These are phyloP conservation scores for Tylopilus vinaceipallidus DNA, from an alignment of 768 basidiomycete species.

Conservation along the genomic window DNA sequence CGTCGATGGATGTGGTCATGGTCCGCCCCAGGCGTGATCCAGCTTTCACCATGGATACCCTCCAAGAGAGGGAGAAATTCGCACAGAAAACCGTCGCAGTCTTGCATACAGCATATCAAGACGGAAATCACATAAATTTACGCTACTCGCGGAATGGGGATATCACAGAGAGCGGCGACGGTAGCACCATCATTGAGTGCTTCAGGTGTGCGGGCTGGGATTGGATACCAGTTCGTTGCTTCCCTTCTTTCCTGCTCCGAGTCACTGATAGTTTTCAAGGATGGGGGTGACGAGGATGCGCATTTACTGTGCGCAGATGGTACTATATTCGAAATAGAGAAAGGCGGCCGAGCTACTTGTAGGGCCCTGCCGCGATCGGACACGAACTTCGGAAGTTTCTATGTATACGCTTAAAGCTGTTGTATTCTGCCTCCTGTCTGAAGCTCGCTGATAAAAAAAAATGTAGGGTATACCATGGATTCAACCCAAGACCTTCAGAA, in stretches of 20 bases:
- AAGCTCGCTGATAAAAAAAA: neutral
- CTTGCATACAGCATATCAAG: constrained; percentile 68
- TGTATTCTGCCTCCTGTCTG: constrained; percentile 1
- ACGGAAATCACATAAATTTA: constrained; percentile 68
- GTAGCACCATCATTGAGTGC: constrained; percentile 69
- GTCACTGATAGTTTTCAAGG: constrained; percentile 38
- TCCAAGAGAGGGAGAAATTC: constrained; percentile 47
- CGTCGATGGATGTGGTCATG: constrained; percentile 70
- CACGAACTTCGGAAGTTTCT: constrained; percentile 35
- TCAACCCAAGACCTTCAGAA: constrained; percentile 47
- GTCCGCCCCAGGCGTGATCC: constrained; percentile 71
- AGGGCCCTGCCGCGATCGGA: constrained; percentile 37
- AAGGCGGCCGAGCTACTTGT: constrained; percentile 57
- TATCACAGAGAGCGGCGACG: constrained; percentile 40
- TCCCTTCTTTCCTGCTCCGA: constrained; percentile 1
- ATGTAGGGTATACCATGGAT: constrained; percentile 6
- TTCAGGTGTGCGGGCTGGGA: constrained; percentile 78
- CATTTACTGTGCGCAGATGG: constrained; percentile 84
- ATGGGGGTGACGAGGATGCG: constrained; percentile 54
- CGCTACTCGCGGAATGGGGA: constrained; percentile 49
- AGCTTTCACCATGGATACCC: constrained; percentile 38
- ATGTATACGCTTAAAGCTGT: constrained; percentile 43
- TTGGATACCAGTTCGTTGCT: constrained; percentile 72
- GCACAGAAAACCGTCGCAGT: constrained; percentile 52
- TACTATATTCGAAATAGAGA: constrained; percentile 58